These are phyloP conservation scores for Kitagawia praeruptora DNA, from an alignment of 129 eudicot species.

Conservation along the genomic window DNA sequence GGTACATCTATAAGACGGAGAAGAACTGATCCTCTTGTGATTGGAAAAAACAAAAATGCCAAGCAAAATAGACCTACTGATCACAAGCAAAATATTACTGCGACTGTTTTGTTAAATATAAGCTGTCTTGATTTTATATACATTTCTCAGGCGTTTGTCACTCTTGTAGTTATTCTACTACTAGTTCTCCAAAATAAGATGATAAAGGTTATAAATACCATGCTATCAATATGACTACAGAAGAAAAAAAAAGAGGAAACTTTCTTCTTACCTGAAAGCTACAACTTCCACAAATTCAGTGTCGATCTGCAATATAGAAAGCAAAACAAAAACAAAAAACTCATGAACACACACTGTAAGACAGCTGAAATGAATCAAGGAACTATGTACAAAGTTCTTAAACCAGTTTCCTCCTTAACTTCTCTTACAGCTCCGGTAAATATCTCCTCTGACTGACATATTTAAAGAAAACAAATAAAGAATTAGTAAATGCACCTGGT, in stretches of 20 bases:
- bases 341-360: not conserved
- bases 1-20: too few species aligned
- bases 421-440: constrained; percentile 80
- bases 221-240: not conserved
- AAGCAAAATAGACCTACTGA: too few species aligned
- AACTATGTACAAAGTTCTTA: constrained; percentile 22
- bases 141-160: not conserved
- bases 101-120: too few species aligned
- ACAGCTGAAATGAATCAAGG: not conserved
- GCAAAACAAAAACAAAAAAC: not conserved
- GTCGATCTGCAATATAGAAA: constrained; percentile 43
- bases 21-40: too few species aligned
- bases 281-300: constrained; percentile 46
- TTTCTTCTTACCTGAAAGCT: constrained; percentile 58
- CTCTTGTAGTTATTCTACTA: not conserved
- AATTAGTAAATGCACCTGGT: not conserved
- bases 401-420: constrained; percentile 88
- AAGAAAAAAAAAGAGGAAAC: not conserved
- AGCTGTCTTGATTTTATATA: not conserved
- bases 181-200: not conserved
- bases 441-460: constrained; percentile 70
- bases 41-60: too few species aligned
- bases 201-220: not conserved
- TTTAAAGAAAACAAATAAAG: not conserved
- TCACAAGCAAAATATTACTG: too few species aligned